These are phyloP conservation scores for Triglochin maritima DNA, from an alignment of 106 monocot genomes.

Conservation along the genomic window DNA sequence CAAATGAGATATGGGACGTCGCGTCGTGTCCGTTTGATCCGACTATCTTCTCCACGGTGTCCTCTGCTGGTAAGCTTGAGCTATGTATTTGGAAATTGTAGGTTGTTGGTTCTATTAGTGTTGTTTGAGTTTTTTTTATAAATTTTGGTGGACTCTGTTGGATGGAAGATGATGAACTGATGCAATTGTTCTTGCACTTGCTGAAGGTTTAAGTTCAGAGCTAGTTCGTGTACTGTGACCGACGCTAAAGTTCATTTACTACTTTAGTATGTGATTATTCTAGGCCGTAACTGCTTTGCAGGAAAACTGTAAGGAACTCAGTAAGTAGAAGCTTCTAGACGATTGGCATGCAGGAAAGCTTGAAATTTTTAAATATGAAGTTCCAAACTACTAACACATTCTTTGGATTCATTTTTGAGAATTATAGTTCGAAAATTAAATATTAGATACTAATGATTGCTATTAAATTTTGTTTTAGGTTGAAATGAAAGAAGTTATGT, in stretches of 20 bases:
- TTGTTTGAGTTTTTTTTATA: neutral
- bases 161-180: neutral
- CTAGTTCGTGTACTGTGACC: neutral
- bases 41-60: slow-evolving; percentile 86
- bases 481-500: too few species aligned
- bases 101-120: neutral
- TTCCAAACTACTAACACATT: too few species aligned
- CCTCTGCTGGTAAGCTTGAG: slow-evolving; percentile 51
- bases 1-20: slow-evolving; percentile 93
- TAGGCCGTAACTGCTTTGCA: too few species aligned
- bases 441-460: neutral
- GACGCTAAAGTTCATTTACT: neutral
- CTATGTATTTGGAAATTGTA: neutral
- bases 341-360: too few species aligned
- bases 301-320: too few species aligned
- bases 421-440: neutral
- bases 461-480: neutral
- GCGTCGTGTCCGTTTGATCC: slow-evolving; percentile 82
- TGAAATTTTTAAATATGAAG: neutral
- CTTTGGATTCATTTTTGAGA: neutral
- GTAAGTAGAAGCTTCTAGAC: too few species aligned
- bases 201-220: neutral
- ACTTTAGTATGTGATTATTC: too few species aligned
- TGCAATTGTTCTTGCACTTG: neutral
- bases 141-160: neutral